Evolutionary conservation across 75 land plant genomes (phyloP), one percentile per base, ranked within the genome.

Genomic region (Selaginella tamariscina): DNA sequence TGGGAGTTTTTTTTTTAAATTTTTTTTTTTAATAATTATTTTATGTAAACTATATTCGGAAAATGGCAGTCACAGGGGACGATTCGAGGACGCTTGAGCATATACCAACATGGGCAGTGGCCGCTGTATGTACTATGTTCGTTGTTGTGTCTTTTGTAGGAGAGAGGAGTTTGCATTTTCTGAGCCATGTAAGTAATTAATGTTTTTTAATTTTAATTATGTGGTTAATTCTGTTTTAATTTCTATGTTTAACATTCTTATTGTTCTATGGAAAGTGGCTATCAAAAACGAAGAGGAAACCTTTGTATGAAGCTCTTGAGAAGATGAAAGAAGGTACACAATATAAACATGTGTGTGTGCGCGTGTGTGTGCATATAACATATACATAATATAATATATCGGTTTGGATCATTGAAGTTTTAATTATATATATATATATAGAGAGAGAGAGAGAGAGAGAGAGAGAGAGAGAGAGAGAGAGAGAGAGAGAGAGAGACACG

Each of bases 101-200:
- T 9, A 71, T 68, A 0, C 72, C 72, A 0, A 71, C 72, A 15
- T 71, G 72, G 72, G 72, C 70, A 1, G 72, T 71, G 54, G 72
- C 72, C 0, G 32, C 68, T 0, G 68, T 71, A 23, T 32, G 54
- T 54, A 63, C 70, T 0, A 60, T 65, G 72, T 71, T 71, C 30
- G 70, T 71, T 20, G 44, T 71, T n/a, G 22, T 32, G 22, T 71
- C 72, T 30, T 54, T 71, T 2, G 13, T 71, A 20, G 70, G 55
- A 21, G 72, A 71, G 70, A 13, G 72, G 0, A 32, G 26, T 32
- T 24, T 71, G 9, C 30, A 64, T 22, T 9, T 15, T 24, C 32
- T 64, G 2, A 68, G 72, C 26, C 26, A 23, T 59, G 23, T 27
- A 23, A 23, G 23, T 59, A 8, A 2, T 23, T 23, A 5, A n/a